phyloP scores from a whole-genome alignment of 2,329 filamentous ascomycete genomes.

The Penicillium sp. region DNA sequence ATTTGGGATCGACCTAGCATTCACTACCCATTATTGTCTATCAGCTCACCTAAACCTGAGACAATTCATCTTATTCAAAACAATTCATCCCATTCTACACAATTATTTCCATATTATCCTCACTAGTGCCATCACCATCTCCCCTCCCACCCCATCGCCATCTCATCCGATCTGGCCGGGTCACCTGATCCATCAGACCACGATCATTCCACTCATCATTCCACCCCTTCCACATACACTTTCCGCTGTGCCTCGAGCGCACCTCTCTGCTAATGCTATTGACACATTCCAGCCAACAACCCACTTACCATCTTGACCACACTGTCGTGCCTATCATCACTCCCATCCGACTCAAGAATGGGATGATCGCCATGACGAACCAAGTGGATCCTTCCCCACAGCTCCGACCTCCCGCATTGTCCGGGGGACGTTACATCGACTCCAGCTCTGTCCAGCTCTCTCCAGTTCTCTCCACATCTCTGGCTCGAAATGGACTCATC shows the following conservation, averaged over 20 bases:
- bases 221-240: not conserved
- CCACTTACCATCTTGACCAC: too few species aligned
- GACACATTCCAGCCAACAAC: not conserved
- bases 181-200: constrained; percentile 5
- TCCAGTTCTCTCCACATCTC: not conserved
- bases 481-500: not conserved
- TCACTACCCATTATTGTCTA: too few species aligned
- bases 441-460: not conserved
- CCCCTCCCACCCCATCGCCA: not conserved
- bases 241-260: too few species aligned
- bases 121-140: not conserved
- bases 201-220: not conserved
- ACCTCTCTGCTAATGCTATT: not conserved
- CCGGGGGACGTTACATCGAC: constrained; percentile 5
- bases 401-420: constrained; percentile 5
- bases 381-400: constrained; percentile 6
- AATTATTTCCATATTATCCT: too few species aligned
- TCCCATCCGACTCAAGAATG: not conserved
- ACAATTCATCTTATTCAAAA: too few species aligned
- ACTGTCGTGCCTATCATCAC: too few species aligned
- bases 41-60: not conserved
- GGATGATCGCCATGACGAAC: constrained; percentile 4
- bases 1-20: constrained; percentile 8
- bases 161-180: not conserved
- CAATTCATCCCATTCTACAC: too few species aligned